Evolutionary conservation across 306 rosid species (phyloP), one percentile per base, ranked within the genome.

Genomic region (Quercus engelmannii): DNA sequence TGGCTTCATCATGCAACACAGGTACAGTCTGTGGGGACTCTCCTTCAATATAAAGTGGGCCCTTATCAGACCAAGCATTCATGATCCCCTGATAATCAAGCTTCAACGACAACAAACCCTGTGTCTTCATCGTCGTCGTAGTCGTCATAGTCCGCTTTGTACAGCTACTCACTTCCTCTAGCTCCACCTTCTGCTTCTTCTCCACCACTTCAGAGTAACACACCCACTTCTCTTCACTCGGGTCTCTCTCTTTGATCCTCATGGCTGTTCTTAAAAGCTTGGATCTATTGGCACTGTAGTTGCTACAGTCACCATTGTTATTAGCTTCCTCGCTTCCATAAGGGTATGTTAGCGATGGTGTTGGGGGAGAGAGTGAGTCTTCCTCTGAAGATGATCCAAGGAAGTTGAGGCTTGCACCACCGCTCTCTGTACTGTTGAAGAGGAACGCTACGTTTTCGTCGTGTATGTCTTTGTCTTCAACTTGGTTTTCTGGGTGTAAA

Each of bases 31-130:
- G 97, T 55, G 93, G 94, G 11, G 86, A 67, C 69, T 85, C 92
- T 4, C 76, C 88, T 18, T 80, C 87, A 5, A 96, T 84, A 62
- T 63, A 93, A 9, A 93, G 89, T 6, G 99, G 76, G 25, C 97
- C 94, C 74, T 93, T 89, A 59, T 90, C 94, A 21, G 98, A 90
- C 99, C 99, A 96, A 67, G 96, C 98, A 46, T 90, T 90, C 79
- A 96, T 68, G 71, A 96, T 92, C 55, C 87, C 98, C 73, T 89
- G 74, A 65, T 91, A 93, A 86, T 96, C 93, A 57, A 96, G 91
- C 88, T 91, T 96, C 90, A 96, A 87, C 4, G 91, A 82, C 85
- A 89, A 74, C 56, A 75, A 84, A 19, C 89, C 81, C 52, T 71
- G 76, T 82, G 83, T 30, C 75, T 83, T 43, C 80, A 87, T 78